Evolutionary conservation across 2,329 filamentous ascomycete genomes (phyloP), one percentile per base, ranked within the genome.

Genomic region (Macrophomina tecta): DNA sequence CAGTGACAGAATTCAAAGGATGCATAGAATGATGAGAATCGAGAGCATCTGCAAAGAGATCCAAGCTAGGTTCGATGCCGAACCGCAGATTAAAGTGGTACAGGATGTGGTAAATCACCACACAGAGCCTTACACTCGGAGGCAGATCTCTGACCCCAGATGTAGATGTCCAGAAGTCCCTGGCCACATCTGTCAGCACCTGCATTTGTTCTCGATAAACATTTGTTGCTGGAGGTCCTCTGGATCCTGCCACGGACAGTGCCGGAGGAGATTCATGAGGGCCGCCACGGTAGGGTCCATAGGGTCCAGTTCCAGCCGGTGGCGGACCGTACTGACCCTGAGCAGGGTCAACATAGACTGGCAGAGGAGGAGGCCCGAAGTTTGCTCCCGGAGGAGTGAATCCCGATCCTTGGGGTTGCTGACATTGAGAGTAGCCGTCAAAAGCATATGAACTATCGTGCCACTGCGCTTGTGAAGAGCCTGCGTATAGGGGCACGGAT

Each of bases 121-220:
- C 84, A 68, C 86, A 86, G 16, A 91, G 82, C 70, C 88, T 87
- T 55, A 91, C 82, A 68, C 85, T 85, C 46, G 85, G 84, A 14
- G 88, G 84, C 16, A 92, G 78, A 61, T 88, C 85, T 70, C 86
- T 86, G 69, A 92, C 81, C 3, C 83, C 82, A 7, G 83, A 83
- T 2, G 89, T 84, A 28, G 81, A 78, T 69, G 85, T 85, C 90
- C 90, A 94, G 42, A 90, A 77, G 30, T 87, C 85, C 67, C 86
- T 83, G 4, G 87, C 85, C 72, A 84, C 83, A 77, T 78, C 64
- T 80, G 81, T 76, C 30, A 78, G 69, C 56, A 74, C 75, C 76
- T 77, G 78, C 73, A 70, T 79, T 79, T 74, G 80, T 72, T 78
- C 75, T 68, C 78, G 75, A 66, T 73, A 78, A 18, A 74, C 70